phyloP scores from a whole-genome alignment of 805 yeast species.

The Spathaspora hagerdaliae region DNA sequence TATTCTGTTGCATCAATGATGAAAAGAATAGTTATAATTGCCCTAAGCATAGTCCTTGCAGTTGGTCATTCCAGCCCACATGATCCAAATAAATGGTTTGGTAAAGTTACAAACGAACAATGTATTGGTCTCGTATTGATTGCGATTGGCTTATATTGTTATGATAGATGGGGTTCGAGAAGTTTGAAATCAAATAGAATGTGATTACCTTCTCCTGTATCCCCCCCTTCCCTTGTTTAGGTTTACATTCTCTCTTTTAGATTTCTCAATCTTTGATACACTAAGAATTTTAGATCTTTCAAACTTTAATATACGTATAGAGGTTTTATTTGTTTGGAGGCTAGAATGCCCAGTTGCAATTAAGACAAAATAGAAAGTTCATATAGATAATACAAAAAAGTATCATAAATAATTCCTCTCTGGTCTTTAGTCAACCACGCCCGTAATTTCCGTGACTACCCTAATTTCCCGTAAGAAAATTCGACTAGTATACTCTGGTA shows the following conservation, averaged over 20 bases:
- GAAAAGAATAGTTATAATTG: conserved; percentile 82
- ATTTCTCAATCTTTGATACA: no score
- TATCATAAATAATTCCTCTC: not conserved
- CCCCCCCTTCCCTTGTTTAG: no score
- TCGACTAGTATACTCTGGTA: conserved; percentile 41
- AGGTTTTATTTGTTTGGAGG: conserved; percentile 30
- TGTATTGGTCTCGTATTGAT: conserved; percentile 47
- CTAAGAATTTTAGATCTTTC: no score
- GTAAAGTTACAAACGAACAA: conserved; percentile 43
- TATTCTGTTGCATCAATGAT: conserved; percentile 84
- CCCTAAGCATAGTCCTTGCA: conserved; percentile 60
- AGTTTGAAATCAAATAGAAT: conserved; percentile 10
- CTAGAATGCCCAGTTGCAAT: conserved; percentile 36
- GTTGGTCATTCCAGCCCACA: conserved; percentile 25
- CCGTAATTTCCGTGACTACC: conserved; percentile 42
- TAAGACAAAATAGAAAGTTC: not conserved
- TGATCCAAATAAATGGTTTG: conserved; percentile 18
- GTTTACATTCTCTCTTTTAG: no score
- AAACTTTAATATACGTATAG: no score
- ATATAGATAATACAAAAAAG: not conserved
- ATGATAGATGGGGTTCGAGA: conserved; percentile 59
- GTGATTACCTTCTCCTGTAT: no score
- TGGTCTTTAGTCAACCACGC: conserved; percentile 24
- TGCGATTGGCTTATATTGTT: conserved; percentile 54
- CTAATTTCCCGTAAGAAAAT: conserved; percentile 2